These are phyloP conservation scores for Pichia heedii DNA, from an alignment of 805 yeast genomes.

Conservation along the genomic window DNA sequence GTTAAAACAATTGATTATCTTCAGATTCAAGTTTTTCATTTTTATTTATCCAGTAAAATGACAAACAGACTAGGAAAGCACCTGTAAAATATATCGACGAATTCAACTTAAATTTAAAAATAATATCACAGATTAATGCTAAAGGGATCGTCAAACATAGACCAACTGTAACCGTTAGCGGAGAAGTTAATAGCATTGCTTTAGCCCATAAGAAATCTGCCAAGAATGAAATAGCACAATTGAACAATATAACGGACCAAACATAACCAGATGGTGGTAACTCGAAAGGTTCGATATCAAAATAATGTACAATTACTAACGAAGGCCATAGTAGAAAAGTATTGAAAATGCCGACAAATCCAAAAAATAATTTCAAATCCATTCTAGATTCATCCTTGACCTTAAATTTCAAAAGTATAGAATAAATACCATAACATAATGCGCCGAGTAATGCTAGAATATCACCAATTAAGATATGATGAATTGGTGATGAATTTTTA, in stretches of 20 bases:
- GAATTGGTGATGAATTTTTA: constrained; percentile 11
- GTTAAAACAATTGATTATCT: neutral
- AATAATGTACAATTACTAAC: constrained; percentile 50
- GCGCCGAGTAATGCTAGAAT: constrained; percentile 77
- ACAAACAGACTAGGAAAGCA: constrained; percentile 68
- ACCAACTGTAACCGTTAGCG: constrained; percentile 93
- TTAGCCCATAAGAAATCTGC: constrained; percentile 95
- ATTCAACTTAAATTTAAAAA: constrained; percentile 56
- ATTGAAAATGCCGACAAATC: constrained; percentile 87
- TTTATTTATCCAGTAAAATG: constrained; percentile 76
- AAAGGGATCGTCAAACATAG: constrained; percentile 88
- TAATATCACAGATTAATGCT: constrained; percentile 84
- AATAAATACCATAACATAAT: constrained; percentile 81
- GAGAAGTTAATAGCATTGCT: constrained; percentile 88
- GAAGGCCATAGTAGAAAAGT: constrained; percentile 75
- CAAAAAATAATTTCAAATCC: constrained; percentile 84
- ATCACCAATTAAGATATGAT: constrained; percentile 52
- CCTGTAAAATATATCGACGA: constrained; percentile 64
- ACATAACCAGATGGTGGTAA: constrained; percentile 51
- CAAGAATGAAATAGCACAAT: constrained; percentile 70
- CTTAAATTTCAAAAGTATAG: constrained; percentile 68
- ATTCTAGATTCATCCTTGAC: constrained; percentile 67
- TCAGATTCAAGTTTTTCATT: constrained; percentile 36
- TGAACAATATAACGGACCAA: constrained; percentile 45
- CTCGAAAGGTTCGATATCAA: constrained; percentile 63